Evolutionary conservation across 768 basidiomycete species (phyloP).

Genomic region (Naganishia friedmannii): DNA sequence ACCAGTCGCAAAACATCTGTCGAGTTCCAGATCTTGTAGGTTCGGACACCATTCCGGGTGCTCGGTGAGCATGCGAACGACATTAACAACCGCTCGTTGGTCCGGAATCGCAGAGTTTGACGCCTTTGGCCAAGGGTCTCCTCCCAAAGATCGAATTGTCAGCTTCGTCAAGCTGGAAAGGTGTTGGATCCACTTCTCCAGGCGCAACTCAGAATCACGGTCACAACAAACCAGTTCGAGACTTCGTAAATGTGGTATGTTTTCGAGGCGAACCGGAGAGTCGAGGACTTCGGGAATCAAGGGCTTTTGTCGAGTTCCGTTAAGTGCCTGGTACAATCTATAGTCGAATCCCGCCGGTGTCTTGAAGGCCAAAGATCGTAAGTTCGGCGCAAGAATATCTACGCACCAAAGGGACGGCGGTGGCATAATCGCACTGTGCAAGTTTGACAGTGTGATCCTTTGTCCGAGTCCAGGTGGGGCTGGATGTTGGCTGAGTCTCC

Average conservation of each 20-base stretch:
- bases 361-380: neutral
- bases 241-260: neutral
- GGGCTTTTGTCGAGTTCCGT: neutral
- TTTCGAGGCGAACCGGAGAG: neutral
- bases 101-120: neutral
- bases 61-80: neutral
- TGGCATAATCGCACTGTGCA: neutral
- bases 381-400: neutral
- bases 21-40: neutral
- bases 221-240: neutral
- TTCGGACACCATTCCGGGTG: conserved; percentile 1
- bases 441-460: neutral
- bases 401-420: neutral
- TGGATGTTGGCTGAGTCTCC: neutral
- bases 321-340: neutral
- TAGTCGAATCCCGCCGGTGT: neutral
- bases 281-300: neutral
- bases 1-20: neutral
- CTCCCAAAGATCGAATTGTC: neutral
- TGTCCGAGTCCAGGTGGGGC: neutral
- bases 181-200: neutral
- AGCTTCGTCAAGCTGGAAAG: conserved; percentile 1
- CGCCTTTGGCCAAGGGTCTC: neutral
- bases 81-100: neutral
- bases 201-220: neutral